phyloP scores from a whole-genome alignment of 768 basidiomycete genomes.

The Leccinum subgranulosum region DNA sequence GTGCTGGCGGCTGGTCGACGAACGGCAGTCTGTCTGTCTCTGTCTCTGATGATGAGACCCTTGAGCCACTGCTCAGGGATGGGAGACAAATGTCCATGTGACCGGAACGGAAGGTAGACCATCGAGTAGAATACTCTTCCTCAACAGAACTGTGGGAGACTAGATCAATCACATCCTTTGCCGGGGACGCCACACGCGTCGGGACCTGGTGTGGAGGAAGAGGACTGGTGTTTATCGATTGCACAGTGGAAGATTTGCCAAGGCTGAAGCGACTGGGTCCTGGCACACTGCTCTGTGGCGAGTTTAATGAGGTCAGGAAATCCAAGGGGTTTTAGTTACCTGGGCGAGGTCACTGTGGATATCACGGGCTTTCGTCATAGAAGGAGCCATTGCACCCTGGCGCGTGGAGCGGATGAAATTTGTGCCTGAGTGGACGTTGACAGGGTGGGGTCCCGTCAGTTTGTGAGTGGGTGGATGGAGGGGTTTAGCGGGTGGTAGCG shows the following conservation, averaged over 20 bases:
- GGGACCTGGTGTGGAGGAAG: not conserved
- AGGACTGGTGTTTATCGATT: not conserved
- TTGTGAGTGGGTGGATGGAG: not conserved
- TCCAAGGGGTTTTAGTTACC: constrained; percentile 1
- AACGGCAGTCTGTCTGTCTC: not conserved
- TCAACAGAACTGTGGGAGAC: not conserved
- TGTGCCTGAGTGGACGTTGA: not conserved
- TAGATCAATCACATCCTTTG: constrained; percentile 7
- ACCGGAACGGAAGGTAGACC: constrained; percentile 29
- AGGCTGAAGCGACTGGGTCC: constrained; percentile 5
- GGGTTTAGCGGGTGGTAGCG: not conserved
- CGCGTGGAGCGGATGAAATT: not conserved
- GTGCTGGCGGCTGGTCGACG: not conserved
- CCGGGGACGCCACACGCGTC: not conserved
- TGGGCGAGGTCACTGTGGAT: constrained; percentile 1
- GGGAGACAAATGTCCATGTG: constrained; percentile 12
- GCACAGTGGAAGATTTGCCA: not conserved
- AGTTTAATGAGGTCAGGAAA: constrained; percentile 2
- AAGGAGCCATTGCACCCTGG: not conserved
- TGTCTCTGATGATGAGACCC: not conserved
- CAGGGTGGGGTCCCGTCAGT: not conserved
- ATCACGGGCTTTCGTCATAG: not conserved
- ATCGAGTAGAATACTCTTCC: constrained; percentile 8
- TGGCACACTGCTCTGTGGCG: constrained; percentile 9
- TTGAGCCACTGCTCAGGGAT: not conserved